phyloP scores from a whole-genome alignment of 73 alveolate genomes.

The Symbiodinium natans region DNA sequence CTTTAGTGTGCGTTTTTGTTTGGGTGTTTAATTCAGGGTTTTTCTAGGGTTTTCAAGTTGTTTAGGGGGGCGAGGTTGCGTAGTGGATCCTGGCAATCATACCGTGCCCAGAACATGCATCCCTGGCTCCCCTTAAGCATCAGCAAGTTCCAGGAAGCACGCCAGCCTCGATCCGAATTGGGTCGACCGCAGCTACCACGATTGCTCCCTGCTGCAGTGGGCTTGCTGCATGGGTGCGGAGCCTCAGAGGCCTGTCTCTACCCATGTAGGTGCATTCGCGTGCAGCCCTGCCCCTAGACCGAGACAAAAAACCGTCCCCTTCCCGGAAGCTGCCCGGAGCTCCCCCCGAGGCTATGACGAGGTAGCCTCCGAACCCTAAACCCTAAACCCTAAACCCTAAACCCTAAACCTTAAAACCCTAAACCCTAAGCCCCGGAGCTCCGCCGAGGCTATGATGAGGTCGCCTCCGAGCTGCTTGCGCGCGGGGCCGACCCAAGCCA shows the following conservation, averaged over 20 bases:
- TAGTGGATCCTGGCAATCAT: background rate
- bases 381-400: background rate
- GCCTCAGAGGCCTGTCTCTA: background rate
- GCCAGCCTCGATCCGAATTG: slow-evolving; percentile 62
- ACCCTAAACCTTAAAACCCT: no score
- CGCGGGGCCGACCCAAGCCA: slow-evolving; percentile 37
- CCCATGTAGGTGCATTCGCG: background rate
- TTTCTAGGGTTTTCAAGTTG: background rate
- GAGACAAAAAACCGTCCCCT: no score
- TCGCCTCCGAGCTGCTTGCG: slow-evolving; percentile 13
- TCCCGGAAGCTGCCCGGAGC: no score
- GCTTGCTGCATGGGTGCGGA: slow-evolving; percentile 78
- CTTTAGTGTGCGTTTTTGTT: background rate
- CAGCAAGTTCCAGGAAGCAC: slow-evolving; percentile 40
- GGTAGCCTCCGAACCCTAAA: background rate
- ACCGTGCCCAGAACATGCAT: no score
- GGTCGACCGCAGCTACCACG: slow-evolving; percentile 30
- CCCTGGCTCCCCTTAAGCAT: no score
- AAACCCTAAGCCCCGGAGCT: background rate
- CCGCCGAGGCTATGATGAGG: slow-evolving; percentile 11
- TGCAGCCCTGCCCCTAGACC: no score
- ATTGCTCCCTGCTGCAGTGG: slow-evolving; percentile 64
- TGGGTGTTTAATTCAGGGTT: background rate
- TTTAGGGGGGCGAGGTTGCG: background rate
- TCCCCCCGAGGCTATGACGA: no score